phyloP scores from a whole-genome alignment of 176 grass and related monocot species.

The Carex parvula region DNA sequence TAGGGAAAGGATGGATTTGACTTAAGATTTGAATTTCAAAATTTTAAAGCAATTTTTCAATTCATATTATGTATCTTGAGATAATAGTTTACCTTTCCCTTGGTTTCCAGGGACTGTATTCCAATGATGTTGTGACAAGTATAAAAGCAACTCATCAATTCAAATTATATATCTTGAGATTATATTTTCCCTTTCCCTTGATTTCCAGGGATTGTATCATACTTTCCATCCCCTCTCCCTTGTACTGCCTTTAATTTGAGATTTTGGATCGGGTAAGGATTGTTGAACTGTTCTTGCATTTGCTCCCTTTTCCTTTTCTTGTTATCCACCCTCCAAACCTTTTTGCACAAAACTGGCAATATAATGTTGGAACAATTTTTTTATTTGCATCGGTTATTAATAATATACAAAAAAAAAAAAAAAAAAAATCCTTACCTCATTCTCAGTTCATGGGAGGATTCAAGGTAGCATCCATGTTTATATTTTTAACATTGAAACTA shows the following conservation, averaged over 20 bases:
- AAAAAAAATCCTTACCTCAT: not conserved
- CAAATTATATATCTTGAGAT: no score
- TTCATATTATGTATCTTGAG: no score
- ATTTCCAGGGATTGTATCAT: no score
- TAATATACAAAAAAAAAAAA: not conserved
- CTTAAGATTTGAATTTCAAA: not conserved
- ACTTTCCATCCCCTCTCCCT: not conserved
- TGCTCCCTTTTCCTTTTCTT: not conserved
- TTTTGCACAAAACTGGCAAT: not conserved
- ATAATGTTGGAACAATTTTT: not conserved
- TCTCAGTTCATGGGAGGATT: no score
- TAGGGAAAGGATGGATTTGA: not conserved
- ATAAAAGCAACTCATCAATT: no score
- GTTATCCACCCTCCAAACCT: not conserved
- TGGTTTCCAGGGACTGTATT: no score
- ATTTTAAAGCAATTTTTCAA: no score
- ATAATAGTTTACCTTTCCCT: no score
- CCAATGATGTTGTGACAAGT: no score
- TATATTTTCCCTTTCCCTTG: no score
- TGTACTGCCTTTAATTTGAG: not conserved
- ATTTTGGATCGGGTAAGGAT: not conserved
- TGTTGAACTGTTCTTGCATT: not conserved
- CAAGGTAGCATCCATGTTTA: no score
- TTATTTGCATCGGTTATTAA: not conserved
- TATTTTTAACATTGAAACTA: no score